A percentile compares a stretch with the other conserved stretches of the same genome.
Evolutionary conservation across 2,329 filamentous ascomycete genomes (phyloP).

Genomic region (Colletotrichum sp.): DNA sequence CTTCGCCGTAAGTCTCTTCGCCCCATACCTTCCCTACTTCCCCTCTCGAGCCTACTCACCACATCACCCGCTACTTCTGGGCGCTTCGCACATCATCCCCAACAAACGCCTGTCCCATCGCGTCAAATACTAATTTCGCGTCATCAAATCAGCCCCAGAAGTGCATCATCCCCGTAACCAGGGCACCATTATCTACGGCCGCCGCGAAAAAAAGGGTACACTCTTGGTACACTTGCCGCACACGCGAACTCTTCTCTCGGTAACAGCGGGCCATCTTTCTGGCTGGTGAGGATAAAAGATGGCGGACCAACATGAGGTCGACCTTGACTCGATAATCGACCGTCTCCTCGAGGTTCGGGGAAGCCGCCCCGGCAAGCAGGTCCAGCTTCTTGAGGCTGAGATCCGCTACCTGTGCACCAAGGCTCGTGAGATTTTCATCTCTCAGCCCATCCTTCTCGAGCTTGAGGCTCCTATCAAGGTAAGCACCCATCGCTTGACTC

Average conservation of each 20-base stretch:
- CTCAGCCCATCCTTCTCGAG: slow-evolving; percentile 96
- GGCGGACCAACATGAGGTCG: slow-evolving; percentile 83
- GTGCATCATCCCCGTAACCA: slow-evolving; percentile 26
- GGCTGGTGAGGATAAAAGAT: slow-evolving; percentile 53
- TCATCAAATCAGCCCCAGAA: slow-evolving; percentile 7
- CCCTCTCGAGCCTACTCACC: slow-evolving; percentile 9
- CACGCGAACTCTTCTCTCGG: slow-evolving; percentile 23
- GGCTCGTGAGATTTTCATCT: slow-evolving; percentile 99
- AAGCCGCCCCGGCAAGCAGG: slow-evolving; percentile 97
- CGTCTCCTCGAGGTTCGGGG: slow-evolving; percentile 96
- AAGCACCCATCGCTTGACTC: slow-evolving; percentile 33
- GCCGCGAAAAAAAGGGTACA: background rate
- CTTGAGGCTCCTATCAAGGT: slow-evolving; percentile 99
- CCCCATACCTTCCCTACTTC: background rate
- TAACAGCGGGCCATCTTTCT: slow-evolving; percentile 45
- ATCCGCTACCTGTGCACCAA: slow-evolving; percentile 98
- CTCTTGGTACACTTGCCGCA: slow-evolving; percentile 2
- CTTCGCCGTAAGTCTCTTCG: slow-evolving; percentile 19
- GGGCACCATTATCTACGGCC: slow-evolving; percentile 20
- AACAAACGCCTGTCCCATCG: background rate
- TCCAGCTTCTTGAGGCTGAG: slow-evolving; percentile 94
- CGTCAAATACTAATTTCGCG: slow-evolving; percentile 2
- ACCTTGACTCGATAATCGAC: slow-evolving; percentile 99
- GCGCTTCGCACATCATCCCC: background rate
- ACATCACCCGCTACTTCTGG: background rate